These are phyloP conservation scores for Priceomyces melissophilus DNA, from an alignment of 805 yeast genomes.

Conservation along the genomic window DNA sequence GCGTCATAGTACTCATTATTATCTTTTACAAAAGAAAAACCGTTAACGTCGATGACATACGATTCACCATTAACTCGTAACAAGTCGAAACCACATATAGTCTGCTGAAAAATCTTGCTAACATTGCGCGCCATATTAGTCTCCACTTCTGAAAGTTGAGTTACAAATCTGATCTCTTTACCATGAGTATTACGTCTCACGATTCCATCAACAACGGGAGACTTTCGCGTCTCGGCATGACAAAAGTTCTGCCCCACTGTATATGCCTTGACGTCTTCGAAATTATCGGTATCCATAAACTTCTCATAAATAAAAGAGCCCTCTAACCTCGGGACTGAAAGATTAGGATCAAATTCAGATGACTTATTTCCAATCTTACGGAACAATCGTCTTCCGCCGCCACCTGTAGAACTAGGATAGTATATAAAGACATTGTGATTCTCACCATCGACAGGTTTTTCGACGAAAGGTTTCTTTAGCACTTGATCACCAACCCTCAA, in stretches of 20 bases:
- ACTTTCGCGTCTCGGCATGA: conserved; percentile 97
- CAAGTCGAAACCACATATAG: conserved; percentile 95
- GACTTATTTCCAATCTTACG: conserved; percentile 96
- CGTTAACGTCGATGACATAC: conserved; percentile 95
- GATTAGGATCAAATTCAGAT: conserved; percentile 87
- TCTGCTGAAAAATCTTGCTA: conserved; percentile 75
- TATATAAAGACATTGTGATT: conserved; percentile 95
- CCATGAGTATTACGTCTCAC: conserved; percentile 97
- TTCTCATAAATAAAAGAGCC: conserved; percentile 92
- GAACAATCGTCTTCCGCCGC: conserved; percentile 94
- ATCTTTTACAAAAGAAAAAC: conserved; percentile 96
- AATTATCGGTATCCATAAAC: conserved; percentile 97
- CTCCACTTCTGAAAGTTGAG: conserved; percentile 74
- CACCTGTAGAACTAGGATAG: conserved; percentile 85
- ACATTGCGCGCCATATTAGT: conserved; percentile 76
- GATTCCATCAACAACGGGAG: conserved; percentile 99
- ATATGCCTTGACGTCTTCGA: conserved; percentile 97
- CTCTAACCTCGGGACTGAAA: conserved; percentile 71
- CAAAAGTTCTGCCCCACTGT: conserved; percentile 90
- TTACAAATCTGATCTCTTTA: conserved; percentile 88
- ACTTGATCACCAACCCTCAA: conserved; percentile 67
- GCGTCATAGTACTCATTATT: conserved; percentile 80
- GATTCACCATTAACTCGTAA: conserved; percentile 84
- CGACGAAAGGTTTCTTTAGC: conserved; percentile 89
- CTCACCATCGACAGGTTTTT: conserved; percentile 98